Conservation (phyloP, 1,284 basidiomycete species). For the Cryptococcus neoformans region DNA sequence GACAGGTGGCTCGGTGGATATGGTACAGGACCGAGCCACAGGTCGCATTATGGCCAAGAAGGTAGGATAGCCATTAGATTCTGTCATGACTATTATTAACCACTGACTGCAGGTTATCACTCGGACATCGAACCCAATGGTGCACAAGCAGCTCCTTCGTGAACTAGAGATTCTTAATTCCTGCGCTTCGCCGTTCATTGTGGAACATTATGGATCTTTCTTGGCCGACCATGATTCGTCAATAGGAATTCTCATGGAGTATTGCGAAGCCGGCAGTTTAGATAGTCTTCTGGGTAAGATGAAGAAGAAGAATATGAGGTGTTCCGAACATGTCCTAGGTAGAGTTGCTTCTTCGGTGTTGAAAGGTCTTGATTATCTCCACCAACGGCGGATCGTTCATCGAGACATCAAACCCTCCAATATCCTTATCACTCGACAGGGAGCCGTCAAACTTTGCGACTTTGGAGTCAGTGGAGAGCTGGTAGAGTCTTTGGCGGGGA, state of each 20-base stretch:
- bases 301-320: slow-evolving; percentile 71
- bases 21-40: slow-evolving; percentile 75
- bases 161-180: slow-evolving; percentile 88
- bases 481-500: slow-evolving; percentile 84
- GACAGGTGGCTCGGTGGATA: slow-evolving; percentile 91
- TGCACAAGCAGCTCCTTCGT: slow-evolving; percentile 80
- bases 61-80: slow-evolving; percentile 38
- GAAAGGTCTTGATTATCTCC: slow-evolving; percentile 88
- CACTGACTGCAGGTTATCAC: slow-evolving; percentile 69
- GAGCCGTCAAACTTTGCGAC: slow-evolving; percentile 88
- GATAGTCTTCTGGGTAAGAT: slow-evolving; percentile 85
- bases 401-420: slow-evolving; percentile 88
- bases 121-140: slow-evolving; percentile 84
- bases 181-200: slow-evolving; percentile 83
- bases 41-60: slow-evolving; percentile 87
- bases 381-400: slow-evolving; percentile 88
- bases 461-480: slow-evolving; percentile 97
- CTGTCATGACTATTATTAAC: neutral
- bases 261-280: slow-evolving; percentile 74
- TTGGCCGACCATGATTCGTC: slow-evolving; percentile 88
- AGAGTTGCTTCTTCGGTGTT: slow-evolving; percentile 87
- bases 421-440: slow-evolving; percentile 79
- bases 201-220: slow-evolving; percentile 91
- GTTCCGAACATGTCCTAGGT: slow-evolving; percentile 88
- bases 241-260: slow-evolving; percentile 96